Evolutionary conservation across 805 yeast species (phyloP), one percentile per base, ranked within the genome.

Genomic region (Blastobotrys americana): DNA sequence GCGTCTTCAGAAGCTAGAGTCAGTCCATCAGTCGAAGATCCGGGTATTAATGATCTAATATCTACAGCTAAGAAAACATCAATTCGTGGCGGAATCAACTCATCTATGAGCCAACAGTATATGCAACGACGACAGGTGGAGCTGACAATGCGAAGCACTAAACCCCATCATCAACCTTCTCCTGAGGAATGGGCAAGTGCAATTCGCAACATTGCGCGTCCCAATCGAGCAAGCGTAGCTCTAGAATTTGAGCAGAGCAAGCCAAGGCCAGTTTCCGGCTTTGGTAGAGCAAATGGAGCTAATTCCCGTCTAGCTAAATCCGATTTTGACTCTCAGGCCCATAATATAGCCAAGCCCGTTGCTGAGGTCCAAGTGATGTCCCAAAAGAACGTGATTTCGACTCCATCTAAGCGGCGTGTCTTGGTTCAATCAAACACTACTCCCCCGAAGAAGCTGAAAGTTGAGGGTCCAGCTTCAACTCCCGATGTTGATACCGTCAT

Each of bases 41-140:
- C n/a, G n/a, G n/a, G n/a, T n/a, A n/a, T n/a, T n/a, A n/a, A n/a
- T n/a, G n/a, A n/a, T n/a, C n/a, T n/a, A n/a, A n/a, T n/a, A n/a
- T n/a, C 20, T 16, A 19, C 39, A 36, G n/a, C 39, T 6, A 36
- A 5, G 5, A 36, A 36, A 19, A 35, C 19, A 18, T 22, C 38
- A n/a, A 4, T 22, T 15, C 8, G 17, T 19, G 37, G 3, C 5
- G 41, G 34, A 20, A 37, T 34, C n/a, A n/a, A n/a, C 5, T 15
- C 37, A 4, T 5, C 42, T 16, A 16, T 31, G 4, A 34, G 16
- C 15, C 9, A 41, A 13, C 16, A 13, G 16, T 9, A 20, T 16
- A 43, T 43, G 34, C 45, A 49, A n/a, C 45, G 47, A 34, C 45
- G 57, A 25, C 55, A 53, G 41, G 54, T 53, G 16, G 54, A 51